Evolutionary conservation across 2,329 filamentous ascomycete genomes (phyloP).

Genomic region (Pseudogymnoascus sp.): DNA sequence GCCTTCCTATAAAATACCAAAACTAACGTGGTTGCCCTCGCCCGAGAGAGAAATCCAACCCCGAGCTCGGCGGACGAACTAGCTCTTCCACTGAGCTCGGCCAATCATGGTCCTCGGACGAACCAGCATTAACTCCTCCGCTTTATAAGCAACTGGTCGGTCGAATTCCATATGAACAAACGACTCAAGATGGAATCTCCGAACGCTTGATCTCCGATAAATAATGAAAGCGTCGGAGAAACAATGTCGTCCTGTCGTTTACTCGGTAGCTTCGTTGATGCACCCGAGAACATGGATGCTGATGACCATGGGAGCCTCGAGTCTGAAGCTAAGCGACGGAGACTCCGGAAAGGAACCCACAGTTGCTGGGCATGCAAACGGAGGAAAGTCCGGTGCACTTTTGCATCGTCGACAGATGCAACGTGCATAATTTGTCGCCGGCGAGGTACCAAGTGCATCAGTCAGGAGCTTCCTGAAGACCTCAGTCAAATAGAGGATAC

Average conservation of each 20-base stretch:
- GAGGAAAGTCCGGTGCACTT: constrained; percentile 28
- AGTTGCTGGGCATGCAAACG: constrained; percentile 32
- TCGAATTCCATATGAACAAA: not conserved
- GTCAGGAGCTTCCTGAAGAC: constrained; percentile 42
- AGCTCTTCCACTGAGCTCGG: not conserved
- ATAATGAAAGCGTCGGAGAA: not conserved
- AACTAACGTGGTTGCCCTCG: not conserved
- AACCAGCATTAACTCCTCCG: not conserved
- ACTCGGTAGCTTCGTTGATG: not conserved
- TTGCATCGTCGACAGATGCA: constrained; percentile 13
- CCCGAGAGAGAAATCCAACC: not conserved
- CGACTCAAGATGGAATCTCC: not conserved
- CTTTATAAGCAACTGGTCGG: not conserved
- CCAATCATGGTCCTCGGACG: not conserved
- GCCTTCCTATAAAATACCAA: not conserved
- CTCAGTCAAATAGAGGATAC: not conserved
- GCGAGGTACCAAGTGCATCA: constrained; percentile 35
- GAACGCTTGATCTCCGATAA: not conserved
- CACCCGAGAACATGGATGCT: not conserved
- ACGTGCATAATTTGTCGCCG: constrained; percentile 24
- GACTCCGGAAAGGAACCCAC: constrained; percentile 29
- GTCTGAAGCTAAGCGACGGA: constrained; percentile 19
- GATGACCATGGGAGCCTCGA: not conserved
- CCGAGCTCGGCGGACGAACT: not conserved
- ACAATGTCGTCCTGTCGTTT: not conserved